Evolutionary conservation across 257 asterid species (phyloP), one percentile per base, ranked within the genome.

Genomic region (Solanum habrochaites): DNA sequence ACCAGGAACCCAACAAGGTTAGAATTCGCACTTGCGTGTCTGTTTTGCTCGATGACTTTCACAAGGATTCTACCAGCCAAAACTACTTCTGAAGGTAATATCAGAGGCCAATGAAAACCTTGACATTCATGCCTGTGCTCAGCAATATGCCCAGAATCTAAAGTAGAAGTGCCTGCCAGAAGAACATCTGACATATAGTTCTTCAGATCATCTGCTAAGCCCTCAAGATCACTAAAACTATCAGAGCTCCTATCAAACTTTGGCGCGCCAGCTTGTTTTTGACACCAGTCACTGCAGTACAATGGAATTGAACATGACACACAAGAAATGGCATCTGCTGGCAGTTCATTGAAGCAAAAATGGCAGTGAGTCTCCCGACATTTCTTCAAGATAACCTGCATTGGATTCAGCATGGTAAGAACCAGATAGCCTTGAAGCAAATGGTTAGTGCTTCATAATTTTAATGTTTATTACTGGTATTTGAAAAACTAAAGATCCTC

Each of bases 331-430:
- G 91, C 88, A 93, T 95, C 97, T 69, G 91, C 92, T 47, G 98
- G 97, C 88, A 96, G 93, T 90, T 95, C 98, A 88, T 90, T 89
- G 94, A 96, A 95, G 96, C 99, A 96, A 92, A 91, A 93, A 88
- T 97, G 98, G 91, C 99, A 96, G 85, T 95, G 98, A 82, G 98
- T 93, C 86, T 94, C 96, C 83, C 98, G 94, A 86, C 94, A 94
- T 39, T 90, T 92, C 95, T 96, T 96, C 96, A 94, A 88, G 90
- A 95, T 90, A 81, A 95, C 92, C 99, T 96, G 94, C 94, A 92
- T 78, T 83, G 62, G 74, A 91, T 56, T 87, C 72, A 43, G 29
- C 64, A 88, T 84, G 64, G 72, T 85, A 89, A 92, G 88, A 80
- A 89, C 47, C 75, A 49, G 88, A 72, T n/a, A 62, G 42, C 75